Conservation (phyloP, 306 rosid species). For the Geum urbanum region DNA sequence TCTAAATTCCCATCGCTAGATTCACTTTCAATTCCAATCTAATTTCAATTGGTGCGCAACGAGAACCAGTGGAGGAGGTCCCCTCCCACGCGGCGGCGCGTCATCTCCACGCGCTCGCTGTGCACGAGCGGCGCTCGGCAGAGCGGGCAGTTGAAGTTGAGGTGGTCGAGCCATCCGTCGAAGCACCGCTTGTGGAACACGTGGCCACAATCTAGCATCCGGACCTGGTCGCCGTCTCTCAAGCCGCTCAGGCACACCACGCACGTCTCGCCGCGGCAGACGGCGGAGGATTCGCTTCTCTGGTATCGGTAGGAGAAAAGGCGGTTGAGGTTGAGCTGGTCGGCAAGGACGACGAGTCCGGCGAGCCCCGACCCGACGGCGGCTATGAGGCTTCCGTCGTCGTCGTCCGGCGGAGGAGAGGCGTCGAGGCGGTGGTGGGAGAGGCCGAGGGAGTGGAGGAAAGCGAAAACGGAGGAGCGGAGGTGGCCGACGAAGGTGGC, state of each 20-base stretch:
- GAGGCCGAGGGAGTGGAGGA: slow-evolving; percentile 48
- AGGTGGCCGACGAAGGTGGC: slow-evolving; percentile 56
- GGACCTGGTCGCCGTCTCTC: slow-evolving; percentile 59
- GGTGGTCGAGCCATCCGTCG: slow-evolving; percentile 71
- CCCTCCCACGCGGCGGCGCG: slow-evolving; percentile 44
- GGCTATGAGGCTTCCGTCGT: slow-evolving; percentile 33
- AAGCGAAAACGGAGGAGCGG: slow-evolving; percentile 41
- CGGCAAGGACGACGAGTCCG: slow-evolving; percentile 55
- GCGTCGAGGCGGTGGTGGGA: slow-evolving; percentile 21
- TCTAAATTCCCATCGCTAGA: background rate
- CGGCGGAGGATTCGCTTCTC: too few relatives aligned
- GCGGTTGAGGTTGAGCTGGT: slow-evolving; percentile 59
- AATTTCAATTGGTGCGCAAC: slow-evolving; percentile 24
- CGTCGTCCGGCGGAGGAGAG: background rate
- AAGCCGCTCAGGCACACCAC: slow-evolving; percentile 54
- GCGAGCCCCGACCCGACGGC: slow-evolving; percentile 68
- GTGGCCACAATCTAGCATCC: slow-evolving; percentile 70
- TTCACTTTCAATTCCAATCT: too few relatives aligned
- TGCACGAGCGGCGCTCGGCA: slow-evolving; percentile 62
- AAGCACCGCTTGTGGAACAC: slow-evolving; percentile 75
- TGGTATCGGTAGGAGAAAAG: slow-evolving; percentile 35
- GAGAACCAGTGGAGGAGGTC: slow-evolving; percentile 63
- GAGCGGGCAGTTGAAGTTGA: slow-evolving; percentile 76
- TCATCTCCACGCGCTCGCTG: slow-evolving; percentile 47
- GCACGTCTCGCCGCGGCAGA: too few relatives aligned